Evolutionary conservation across 1,284 basidiomycete species (phyloP).

Genomic region (Fomitopsis schrenkii): DNA sequence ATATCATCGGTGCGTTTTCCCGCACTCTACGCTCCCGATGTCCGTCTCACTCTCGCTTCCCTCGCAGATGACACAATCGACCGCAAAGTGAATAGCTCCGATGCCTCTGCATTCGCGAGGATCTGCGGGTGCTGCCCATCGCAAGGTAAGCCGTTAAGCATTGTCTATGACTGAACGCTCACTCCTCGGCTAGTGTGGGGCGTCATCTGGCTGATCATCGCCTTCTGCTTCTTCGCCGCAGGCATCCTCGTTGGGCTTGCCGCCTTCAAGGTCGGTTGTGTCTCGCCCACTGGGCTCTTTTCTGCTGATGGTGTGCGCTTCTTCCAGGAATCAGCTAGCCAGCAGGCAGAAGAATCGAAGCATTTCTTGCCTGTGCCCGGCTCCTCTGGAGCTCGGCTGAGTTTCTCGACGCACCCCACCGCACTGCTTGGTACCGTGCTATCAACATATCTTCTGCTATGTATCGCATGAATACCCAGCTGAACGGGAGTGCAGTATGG

Average conservation of each 20-base stretch:
- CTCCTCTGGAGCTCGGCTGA: conserved; percentile 17
- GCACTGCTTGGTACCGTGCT: not conserved
- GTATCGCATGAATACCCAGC: not conserved
- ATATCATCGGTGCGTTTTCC: conserved; percentile 69
- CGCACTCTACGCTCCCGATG: not conserved
- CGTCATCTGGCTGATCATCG: conserved; percentile 85
- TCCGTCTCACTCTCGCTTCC: not conserved
- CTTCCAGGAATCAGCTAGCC: conserved; percentile 46
- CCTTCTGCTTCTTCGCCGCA: conserved; percentile 77
- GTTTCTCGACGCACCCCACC: not conserved
- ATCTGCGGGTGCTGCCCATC: conserved; percentile 82
- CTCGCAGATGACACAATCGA: conserved; percentile 80
- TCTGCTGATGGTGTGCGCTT: not conserved
- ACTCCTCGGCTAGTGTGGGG: conserved; percentile 65
- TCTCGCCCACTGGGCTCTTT: conserved; percentile 2
- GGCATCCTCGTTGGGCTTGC: conserved; percentile 83
- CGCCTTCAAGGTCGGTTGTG: conserved; percentile 71
- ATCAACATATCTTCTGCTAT: not conserved
- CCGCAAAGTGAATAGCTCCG: conserved; percentile 88
- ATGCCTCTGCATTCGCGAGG: conserved; percentile 87
- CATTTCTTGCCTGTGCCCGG: conserved; percentile 68
- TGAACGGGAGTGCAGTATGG: too few species aligned
- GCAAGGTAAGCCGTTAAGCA: conserved; percentile 38
- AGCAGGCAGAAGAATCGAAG: conserved; percentile 46
- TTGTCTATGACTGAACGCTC: not conserved